A percentile compares a stretch with the other conserved stretches of the same genome.
Conservation (phyloP, 345 rosid species). For the Clausena lansium region DNA sequence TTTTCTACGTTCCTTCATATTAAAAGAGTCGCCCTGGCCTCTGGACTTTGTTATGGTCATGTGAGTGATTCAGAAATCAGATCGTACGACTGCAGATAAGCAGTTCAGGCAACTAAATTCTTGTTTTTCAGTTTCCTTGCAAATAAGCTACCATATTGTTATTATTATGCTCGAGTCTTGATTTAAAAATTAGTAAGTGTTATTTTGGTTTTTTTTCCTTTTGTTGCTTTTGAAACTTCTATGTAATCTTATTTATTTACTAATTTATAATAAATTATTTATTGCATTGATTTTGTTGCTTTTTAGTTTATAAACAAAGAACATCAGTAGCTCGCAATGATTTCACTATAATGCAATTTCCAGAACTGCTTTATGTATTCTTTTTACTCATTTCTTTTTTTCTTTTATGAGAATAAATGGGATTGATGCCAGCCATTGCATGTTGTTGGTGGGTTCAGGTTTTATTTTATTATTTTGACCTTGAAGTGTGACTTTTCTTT, state of each 20-base stretch:
- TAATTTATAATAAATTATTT: too few relatives aligned
- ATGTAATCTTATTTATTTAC: not conserved
- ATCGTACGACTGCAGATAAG: not conserved
- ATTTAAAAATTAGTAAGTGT: too few relatives aligned
- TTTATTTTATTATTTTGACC: not conserved
- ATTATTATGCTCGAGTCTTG: not conserved
- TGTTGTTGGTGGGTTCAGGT: not conserved
- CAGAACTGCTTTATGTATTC: not conserved
- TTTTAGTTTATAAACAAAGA: not conserved
- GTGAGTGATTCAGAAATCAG: too few relatives aligned
- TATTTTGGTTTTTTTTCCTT: too few relatives aligned
- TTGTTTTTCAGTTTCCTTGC: not conserved
- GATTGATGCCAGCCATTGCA: not conserved
- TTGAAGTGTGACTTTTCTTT: not conserved
- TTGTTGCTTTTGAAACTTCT: not conserved
- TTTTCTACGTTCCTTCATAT: too few relatives aligned
- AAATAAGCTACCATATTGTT: not conserved
- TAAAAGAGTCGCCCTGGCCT: too few relatives aligned
- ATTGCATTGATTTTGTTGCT: not conserved
- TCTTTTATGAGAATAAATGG: too few relatives aligned
- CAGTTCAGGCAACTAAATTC: not conserved
- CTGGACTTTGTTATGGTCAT: too few relatives aligned
- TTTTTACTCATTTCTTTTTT: too few relatives aligned
- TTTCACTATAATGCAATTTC: not conserved
- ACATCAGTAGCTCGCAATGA: not conserved